A percentile compares a stretch with the other conserved stretches of the same genome.
Conservation (phyloP, 2,329 filamentous ascomycete species). For the Claviceps humidiphila region DNA sequence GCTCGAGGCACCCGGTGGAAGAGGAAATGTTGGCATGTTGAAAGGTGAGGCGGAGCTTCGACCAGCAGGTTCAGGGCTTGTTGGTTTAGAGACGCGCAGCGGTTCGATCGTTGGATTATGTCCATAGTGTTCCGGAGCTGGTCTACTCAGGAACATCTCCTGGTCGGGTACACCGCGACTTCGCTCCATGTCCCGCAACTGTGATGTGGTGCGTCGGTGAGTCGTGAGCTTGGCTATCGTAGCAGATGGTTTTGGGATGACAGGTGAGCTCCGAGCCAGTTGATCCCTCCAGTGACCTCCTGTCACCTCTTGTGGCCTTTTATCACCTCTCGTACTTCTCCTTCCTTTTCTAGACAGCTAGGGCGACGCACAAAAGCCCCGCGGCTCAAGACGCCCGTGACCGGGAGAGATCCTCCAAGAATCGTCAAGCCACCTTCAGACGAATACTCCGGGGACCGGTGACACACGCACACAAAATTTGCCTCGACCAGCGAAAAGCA, state of each 20-base stretch:
- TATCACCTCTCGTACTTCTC: neutral
- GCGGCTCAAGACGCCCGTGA: neutral
- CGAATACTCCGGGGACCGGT: too few relatives aligned
- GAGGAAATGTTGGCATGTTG: constrained; percentile 47
- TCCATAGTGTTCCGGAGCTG: constrained; percentile 33
- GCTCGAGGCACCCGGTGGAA: constrained; percentile 57
- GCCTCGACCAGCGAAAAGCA: too few relatives aligned
- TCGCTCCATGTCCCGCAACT: constrained; percentile 29
- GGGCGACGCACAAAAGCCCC: neutral
- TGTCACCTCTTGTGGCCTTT: neutral
- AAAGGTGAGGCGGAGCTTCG: constrained; percentile 21
- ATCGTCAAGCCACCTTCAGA: neutral
- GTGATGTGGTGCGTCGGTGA: neutral
- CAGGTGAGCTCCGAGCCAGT: neutral
- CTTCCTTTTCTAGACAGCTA: neutral
- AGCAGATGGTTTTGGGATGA: neutral
- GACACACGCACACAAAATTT: too few relatives aligned
- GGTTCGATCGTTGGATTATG: constrained; percentile 74
- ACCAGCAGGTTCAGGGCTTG: constrained; percentile 45
- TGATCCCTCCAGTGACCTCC: neutral
- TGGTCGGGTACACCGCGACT: constrained; percentile 58
- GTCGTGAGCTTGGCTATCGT: neutral
- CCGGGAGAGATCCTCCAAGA: neutral
- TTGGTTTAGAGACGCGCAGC: constrained; percentile 70
- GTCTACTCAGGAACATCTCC: constrained; percentile 66